Percentiles rank a stretch among this genome's conserved stretches.
These are phyloP conservation scores for Cymbopogon citratus DNA, from an alignment of 176 grass and related monocot genomes.

Conservation along the genomic window DNA sequence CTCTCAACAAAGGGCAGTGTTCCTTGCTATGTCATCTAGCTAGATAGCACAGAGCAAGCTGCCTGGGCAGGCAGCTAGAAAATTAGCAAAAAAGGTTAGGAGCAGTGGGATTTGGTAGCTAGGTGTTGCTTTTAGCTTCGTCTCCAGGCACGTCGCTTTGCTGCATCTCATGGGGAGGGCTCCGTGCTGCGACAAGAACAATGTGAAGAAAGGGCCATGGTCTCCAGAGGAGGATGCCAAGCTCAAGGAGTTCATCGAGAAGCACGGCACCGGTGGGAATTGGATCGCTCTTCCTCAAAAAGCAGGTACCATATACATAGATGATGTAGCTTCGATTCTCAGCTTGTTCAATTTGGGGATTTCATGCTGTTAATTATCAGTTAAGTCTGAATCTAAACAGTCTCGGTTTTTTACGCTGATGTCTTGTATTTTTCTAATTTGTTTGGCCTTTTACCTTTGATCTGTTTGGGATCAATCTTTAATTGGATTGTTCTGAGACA, in stretches of 20 bases:
- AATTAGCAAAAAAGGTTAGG: conserved; percentile 40
- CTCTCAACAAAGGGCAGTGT: conserved; percentile 35
- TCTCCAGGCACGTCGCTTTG: background rate
- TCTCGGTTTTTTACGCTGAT: background rate
- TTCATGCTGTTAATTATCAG: background rate
- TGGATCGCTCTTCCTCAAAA: conserved; percentile 96
- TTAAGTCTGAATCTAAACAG: background rate
- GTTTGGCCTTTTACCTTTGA: background rate
- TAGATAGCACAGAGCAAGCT: conserved; percentile 18
- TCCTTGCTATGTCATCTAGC: conserved; percentile 31
- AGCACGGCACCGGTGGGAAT: conserved; percentile 85
- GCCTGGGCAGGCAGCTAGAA: conserved; percentile 40
- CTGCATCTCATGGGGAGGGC: conserved; percentile 71
- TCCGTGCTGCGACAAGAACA: conserved; percentile 94
- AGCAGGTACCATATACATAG: conserved; percentile 42
- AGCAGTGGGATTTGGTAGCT: conserved; percentile 34
- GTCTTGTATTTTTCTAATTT: background rate
- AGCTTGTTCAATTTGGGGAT: background rate
- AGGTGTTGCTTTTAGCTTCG: conserved; percentile 18
- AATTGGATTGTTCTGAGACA: background rate
- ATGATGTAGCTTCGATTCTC: background rate
- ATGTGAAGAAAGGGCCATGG: conserved; percentile 94
- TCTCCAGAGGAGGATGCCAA: conserved; percentile 88
- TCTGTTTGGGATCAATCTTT: background rate
- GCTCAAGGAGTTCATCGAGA: conserved; percentile 94